These are phyloP conservation scores for Mycena crocata DNA, from an alignment of 768 basidiomycete species.

Conservation along the genomic window DNA sequence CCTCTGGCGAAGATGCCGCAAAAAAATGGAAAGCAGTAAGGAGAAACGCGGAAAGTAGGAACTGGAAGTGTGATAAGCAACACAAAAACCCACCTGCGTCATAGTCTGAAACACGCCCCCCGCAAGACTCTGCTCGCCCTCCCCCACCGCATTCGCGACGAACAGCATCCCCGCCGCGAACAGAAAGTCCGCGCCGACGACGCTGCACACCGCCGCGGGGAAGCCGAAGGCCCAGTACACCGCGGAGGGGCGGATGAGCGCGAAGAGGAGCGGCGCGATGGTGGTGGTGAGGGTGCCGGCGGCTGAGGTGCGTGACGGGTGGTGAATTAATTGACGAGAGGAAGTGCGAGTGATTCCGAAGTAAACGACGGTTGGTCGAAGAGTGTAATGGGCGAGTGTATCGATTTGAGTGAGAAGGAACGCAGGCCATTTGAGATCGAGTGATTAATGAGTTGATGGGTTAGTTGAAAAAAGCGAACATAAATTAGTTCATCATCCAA, in stretches of 20 bases:
- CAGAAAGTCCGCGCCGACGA: constrained; percentile 72
- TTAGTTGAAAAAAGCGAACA: too few relatives aligned
- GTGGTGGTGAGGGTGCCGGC: constrained; percentile 62
- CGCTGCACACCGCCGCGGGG: constrained; percentile 64
- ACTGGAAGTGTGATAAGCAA: too few relatives aligned
- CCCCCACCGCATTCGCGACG: constrained; percentile 62
- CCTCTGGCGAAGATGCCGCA: too few relatives aligned
- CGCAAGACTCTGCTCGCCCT: constrained; percentile 67
- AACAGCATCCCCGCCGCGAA: constrained; percentile 69
- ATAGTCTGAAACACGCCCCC: constrained; percentile 74
- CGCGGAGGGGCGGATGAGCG: constrained; percentile 58
- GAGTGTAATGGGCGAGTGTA: too few relatives aligned
- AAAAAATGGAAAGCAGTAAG: too few relatives aligned
- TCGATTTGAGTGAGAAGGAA: too few relatives aligned
- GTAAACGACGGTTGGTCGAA: not conserved
- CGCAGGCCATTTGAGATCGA: too few relatives aligned
- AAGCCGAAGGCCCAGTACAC: constrained; percentile 73
- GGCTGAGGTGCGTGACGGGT: constrained; percentile 3
- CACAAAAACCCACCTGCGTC: constrained; percentile 54
- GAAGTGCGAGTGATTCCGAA: not conserved
- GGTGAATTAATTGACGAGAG: not conserved
- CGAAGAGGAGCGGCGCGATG: constrained; percentile 63
- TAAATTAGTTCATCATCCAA: too few relatives aligned
- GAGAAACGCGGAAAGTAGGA: too few relatives aligned
- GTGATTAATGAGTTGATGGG: too few relatives aligned